A percentile compares a stretch with the other conserved stretches of the same genome.
These are phyloP conservation scores for Lenwebbia sp. DNA, from an alignment of 345 rosid genomes.

Conservation along the genomic window DNA sequence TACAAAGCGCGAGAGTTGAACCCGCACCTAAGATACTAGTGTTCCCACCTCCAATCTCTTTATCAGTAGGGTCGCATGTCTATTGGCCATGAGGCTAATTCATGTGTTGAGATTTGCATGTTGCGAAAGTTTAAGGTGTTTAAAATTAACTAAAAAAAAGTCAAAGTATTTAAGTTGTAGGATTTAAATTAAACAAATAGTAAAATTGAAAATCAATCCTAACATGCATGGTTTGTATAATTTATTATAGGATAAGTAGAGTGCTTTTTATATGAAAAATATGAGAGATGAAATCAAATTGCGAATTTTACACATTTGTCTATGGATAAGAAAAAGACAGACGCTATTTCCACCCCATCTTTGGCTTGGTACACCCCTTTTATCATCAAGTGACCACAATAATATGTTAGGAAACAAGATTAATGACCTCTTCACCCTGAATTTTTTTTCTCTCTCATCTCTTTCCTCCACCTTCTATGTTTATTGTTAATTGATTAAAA, in stretches of 20 bases:
- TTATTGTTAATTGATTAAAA: not conserved
- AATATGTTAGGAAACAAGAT: not conserved
- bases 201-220: not conserved
- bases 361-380: not conserved
- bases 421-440: not conserved
- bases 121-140: not conserved
- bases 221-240: not conserved
- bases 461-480: not conserved
- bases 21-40: too few species aligned
- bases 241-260: not conserved
- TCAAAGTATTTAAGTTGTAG: not conserved
- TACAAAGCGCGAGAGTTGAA: too few species aligned
- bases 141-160: not conserved
- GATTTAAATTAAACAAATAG: not conserved
- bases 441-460: not conserved
- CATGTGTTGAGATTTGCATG: not conserved
- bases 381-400: not conserved
- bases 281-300: not conserved
- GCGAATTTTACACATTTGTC: not conserved
- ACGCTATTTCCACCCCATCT: not conserved
- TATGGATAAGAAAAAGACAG: not conserved
- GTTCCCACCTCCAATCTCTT: too few species aligned
- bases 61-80: too few species aligned
- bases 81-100: not conserved
- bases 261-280: not conserved